Conservation (phyloP, 2,329 filamentous ascomycete species). For the Fusarium ambrosium region DNA sequence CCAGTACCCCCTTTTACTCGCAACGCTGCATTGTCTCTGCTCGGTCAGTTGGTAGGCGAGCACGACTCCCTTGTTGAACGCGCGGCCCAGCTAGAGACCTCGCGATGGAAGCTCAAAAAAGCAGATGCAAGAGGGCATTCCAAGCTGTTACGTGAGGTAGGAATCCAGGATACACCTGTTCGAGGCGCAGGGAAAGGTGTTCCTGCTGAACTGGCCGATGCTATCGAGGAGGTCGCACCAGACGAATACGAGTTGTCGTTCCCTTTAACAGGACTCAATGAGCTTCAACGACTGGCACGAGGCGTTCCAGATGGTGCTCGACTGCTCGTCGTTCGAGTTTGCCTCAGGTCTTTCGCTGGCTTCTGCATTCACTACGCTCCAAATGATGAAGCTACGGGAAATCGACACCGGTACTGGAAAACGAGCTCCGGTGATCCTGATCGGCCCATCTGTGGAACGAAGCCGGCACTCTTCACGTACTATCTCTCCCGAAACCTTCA, state of each 20-base stretch:
- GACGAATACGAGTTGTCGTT: constrained; percentile 5
- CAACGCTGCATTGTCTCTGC: not conserved
- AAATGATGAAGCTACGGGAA: not conserved
- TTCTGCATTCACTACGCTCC: constrained; percentile 5
- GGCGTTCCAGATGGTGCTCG: not conserved
- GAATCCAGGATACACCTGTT: not conserved
- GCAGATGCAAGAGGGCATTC: not conserved
- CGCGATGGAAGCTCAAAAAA: not conserved
- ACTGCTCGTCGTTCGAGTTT: not conserved
- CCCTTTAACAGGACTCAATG: not conserved
- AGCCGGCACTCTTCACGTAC: constrained; percentile 1
- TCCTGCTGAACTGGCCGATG: not conserved
- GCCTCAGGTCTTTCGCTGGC: not conserved
- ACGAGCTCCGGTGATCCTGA: not conserved
- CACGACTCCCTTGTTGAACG: not conserved
- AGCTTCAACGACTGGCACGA: not conserved
- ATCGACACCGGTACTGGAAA: not conserved
- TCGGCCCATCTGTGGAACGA: not conserved
- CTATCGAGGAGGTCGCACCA: not conserved
- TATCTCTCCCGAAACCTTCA: not conserved
- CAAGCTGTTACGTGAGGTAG: not conserved
- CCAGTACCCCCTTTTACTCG: not conserved
- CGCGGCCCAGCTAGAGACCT: not conserved
- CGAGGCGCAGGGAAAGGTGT: not conserved
- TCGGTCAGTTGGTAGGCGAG: not conserved